Evolutionary conservation across 2,329 filamentous ascomycete genomes (phyloP), one percentile per base, ranked within the genome.

Genomic region (Exophiala alcalophila): DNA sequence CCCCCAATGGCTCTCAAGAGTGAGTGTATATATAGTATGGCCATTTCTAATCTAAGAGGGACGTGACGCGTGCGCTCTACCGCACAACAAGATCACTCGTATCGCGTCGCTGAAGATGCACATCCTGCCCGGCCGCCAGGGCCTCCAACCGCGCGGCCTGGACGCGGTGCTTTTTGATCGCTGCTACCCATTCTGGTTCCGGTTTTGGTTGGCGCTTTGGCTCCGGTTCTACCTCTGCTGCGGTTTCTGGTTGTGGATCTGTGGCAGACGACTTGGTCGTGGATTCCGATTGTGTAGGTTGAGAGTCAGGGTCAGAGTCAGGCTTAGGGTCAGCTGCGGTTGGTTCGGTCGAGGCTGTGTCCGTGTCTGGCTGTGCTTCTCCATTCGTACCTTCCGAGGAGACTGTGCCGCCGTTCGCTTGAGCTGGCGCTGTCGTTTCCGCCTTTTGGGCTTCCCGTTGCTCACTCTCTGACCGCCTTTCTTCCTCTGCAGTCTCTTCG

Each of bases 401-500:
- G 4, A 4, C 12, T 34, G 16, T 16, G 37, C 26, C 18, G 20
- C n/a, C 21, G 5, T 35, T 20, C 4, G 18, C 16, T 12, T n/a
- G 14, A 16, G 6, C 30, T 24, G 5, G 19, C n/a, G 23, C 23
- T 7, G 23, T 8, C 21, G 39, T 21, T 30, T 35, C 10, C 14
- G 19, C n/a, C 29, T n/a, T n/a, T n/a, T n/a, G n/a, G n/a, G n/a
- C n/a, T n/a, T n/a, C n/a, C n/a, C n/a, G n/a, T n/a, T n/a, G n/a
- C n/a, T n/a, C n/a, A n/a, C n/a, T n/a, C n/a, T n/a, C n/a, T n/a
- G n/a, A n/a, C n/a, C n/a, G n/a, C n/a, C 4, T 9, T 6, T 77
- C 72, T 1, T 72, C 73, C 15, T 67, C 67, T 16, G 62, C 61
- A 10, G 12, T 21, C 4, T 19, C 44, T 11, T 61, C 60, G n/a